Evolutionary conservation across 73 alveolate species (phyloP).

Genomic region (Blepharisma stoltei): DNA sequence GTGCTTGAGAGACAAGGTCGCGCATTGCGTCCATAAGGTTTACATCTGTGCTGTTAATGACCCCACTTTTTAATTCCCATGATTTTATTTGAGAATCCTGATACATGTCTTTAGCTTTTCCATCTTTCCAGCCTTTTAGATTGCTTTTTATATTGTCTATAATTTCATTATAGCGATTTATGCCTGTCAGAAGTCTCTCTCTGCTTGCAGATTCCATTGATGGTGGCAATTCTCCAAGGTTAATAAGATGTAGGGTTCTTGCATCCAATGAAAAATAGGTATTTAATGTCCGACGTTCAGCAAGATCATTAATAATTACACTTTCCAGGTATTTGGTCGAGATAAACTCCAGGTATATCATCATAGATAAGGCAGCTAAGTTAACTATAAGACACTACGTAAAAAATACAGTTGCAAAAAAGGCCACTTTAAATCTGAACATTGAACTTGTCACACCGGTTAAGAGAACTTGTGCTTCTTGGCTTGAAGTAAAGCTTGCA

Average conservation of each 20-base stretch:
- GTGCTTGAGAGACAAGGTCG: not conserved
- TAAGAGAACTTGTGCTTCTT: conserved; percentile 1
- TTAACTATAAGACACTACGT: not conserved
- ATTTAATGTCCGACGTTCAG: not conserved
- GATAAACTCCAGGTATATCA: not conserved
- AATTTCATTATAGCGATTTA: not conserved
- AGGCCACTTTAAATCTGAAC: conserved; percentile 16
- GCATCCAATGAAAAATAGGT: not conserved
- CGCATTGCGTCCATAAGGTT: conserved; percentile 10
- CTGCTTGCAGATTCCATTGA: not conserved
- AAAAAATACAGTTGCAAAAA: not conserved
- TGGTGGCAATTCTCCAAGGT: not conserved
- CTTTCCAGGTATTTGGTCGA: not conserved
- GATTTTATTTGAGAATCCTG: not conserved
- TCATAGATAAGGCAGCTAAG: not conserved
- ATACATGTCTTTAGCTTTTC: not conserved
- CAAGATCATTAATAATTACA: not conserved
- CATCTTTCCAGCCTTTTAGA: not conserved
- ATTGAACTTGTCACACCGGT: conserved; percentile 22
- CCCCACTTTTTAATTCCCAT: not conserved
- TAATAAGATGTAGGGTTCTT: not conserved
- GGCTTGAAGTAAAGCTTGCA: conserved; percentile 28
- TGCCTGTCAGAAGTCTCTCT: not conserved
- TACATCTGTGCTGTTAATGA: not conserved
- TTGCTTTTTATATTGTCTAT: not conserved